Percentiles rank a stretch among this genome's conserved stretches.
Evolutionary conservation across 192 early-diverging fungal species (phyloP).

Genomic region (Lobosporangium transversale): DNA sequence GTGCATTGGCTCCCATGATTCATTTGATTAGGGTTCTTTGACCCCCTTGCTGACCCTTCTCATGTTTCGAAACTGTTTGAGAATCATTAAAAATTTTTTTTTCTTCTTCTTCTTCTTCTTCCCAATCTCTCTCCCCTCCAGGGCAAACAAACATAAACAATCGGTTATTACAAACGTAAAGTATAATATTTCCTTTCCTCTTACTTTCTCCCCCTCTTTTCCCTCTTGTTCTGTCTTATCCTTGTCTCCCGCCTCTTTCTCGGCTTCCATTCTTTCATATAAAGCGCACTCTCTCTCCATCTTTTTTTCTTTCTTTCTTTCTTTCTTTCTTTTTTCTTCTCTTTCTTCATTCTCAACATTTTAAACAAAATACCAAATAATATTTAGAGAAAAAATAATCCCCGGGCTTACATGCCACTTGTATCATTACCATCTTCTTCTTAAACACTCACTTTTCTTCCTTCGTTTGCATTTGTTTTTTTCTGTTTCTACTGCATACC

Average conservation of each 20-base stretch:
- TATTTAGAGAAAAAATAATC: no score
- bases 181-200: constrained; percentile 2
- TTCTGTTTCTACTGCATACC: no score
- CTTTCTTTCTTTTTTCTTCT: constrained; percentile 9
- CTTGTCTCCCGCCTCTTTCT: not conserved
- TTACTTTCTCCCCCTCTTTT: not conserved
- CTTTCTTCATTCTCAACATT: not conserved
- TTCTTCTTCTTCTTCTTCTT: not conserved
- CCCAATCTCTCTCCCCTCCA: not conserved
- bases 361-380: not conserved
- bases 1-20: no score
- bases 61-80: constrained; percentile 48
- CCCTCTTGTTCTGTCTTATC: not conserved
- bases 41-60: no score
- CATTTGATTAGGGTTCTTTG: no score
- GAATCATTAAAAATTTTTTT: constrained; percentile 7
- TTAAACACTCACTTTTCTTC: no score
- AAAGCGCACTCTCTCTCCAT: not conserved
- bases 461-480: no score
- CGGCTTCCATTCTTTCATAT: not conserved
- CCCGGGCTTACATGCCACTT: no score
- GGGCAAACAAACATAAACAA: not conserved
- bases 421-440: no score
- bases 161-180: no score
- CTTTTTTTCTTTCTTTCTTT: constrained; percentile 3